Percentiles rank a stretch among this genome's conserved stretches.
Conservation (phyloP, 345 rosid genomes). For the Carallia pectinifolia region DNA sequence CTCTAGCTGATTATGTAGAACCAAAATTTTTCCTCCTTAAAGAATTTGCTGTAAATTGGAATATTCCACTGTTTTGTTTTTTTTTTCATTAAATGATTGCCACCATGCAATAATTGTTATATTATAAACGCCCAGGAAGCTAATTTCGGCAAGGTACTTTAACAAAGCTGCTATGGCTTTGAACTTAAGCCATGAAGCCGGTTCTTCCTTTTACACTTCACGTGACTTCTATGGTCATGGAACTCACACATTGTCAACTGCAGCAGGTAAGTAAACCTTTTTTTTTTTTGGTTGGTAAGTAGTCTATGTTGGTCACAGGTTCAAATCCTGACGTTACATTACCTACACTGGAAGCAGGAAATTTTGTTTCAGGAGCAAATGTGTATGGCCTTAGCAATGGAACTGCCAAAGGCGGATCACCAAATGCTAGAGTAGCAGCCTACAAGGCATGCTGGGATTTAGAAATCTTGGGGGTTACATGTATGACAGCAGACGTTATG, state of each 20-base stretch:
- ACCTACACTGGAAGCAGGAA: not conserved
- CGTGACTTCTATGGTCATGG: slow-evolving; percentile 58
- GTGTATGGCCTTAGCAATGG: not conserved
- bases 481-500: not conserved
- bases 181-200: slow-evolving; percentile 26
- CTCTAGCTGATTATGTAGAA: no score
- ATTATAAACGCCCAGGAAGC: no score
- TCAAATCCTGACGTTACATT: no score
- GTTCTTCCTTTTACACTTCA: not conserved
- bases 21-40: no score
- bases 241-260: slow-evolving; percentile 60
- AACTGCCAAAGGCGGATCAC: slow-evolving; percentile 1
- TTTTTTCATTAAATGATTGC: no score
- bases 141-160: slow-evolving; percentile 31
- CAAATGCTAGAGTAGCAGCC: not conserved
- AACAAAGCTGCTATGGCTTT: slow-evolving; percentile 46
- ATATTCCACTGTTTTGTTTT: no score
- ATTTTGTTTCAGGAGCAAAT: slow-evolving; percentile 2
- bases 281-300: no score
- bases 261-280: slow-evolving; percentile 35
- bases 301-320: no score
- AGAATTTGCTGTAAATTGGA: no score
- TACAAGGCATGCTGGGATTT: not conserved
- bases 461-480: not conserved
- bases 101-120: no score